Percentiles rank a stretch among this genome's conserved stretches.
These are phyloP conservation scores for Colletotrichum cuscutae DNA, from an alignment of 2,329 filamentous ascomycete species.

Conservation along the genomic window DNA sequence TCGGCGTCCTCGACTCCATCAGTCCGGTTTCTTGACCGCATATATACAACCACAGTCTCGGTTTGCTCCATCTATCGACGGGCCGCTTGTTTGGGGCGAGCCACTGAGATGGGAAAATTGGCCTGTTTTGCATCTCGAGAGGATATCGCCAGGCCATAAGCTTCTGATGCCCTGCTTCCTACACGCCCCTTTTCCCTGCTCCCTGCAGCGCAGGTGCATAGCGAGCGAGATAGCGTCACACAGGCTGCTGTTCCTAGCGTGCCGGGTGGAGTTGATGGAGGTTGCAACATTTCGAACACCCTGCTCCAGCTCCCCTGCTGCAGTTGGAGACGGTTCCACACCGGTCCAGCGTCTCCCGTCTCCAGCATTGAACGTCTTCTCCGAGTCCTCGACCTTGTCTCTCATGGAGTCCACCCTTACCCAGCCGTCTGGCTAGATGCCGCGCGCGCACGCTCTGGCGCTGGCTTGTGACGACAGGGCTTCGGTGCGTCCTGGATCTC, in stretches of 20 bases:
- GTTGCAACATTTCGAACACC: slow-evolving; percentile 11
- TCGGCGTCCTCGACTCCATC: not conserved
- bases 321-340: slow-evolving; percentile 21
- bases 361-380: slow-evolving; percentile 20
- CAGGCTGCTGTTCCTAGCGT: slow-evolving; percentile 34
- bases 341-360: slow-evolving; percentile 22
- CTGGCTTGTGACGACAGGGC: slow-evolving; percentile 32
- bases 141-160: slow-evolving; percentile 8
- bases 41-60: slow-evolving; percentile 3
- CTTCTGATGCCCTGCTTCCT: slow-evolving; percentile 12
- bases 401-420: slow-evolving; percentile 15
- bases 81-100: not conserved
- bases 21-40: not conserved
- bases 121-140: not conserved
- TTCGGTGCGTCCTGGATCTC: slow-evolving; percentile 19
- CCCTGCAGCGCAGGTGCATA: slow-evolving; percentile 25
- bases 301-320: not conserved
- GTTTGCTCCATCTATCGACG: slow-evolving; percentile 20
- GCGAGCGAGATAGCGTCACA: slow-evolving; percentile 33
- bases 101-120: not conserved
- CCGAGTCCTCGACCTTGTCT: not conserved
- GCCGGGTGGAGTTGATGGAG: slow-evolving; percentile 25
- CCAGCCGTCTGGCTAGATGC: slow-evolving; percentile 23
- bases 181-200: slow-evolving; percentile 33
- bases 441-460: slow-evolving; percentile 4